Evolutionary conservation across 768 basidiomycete species (phyloP).

Genomic region (Kwoniella newhampshirensis): DNA sequence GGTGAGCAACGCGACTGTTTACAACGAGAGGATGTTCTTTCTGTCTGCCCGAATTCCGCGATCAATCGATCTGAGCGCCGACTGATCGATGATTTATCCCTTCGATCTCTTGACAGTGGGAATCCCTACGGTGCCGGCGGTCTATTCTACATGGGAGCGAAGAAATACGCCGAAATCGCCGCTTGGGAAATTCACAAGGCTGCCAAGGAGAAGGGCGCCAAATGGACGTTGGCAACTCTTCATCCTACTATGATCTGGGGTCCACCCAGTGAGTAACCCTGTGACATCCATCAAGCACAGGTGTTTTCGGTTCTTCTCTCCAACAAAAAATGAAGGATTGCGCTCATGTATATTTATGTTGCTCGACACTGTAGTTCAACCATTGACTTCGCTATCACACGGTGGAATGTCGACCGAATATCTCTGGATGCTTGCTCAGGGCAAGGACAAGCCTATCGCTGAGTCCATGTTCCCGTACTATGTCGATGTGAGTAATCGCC

Average conservation of each 20-base stretch:
- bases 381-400: slow-evolving; percentile 13
- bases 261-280: slow-evolving; percentile 18
- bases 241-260: slow-evolving; percentile 31
- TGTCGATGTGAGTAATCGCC: slow-evolving; percentile 21
- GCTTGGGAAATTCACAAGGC: slow-evolving; percentile 38
- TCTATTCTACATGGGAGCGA: slow-evolving; percentile 31
- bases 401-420: slow-evolving; percentile 31
- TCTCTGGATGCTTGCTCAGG: slow-evolving; percentile 15
- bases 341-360: too few relatives aligned
- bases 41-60: too few relatives aligned
- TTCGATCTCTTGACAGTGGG: too few relatives aligned
- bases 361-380: slow-evolving; percentile 19
- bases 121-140: slow-evolving; percentile 1
- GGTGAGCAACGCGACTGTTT: too few relatives aligned
- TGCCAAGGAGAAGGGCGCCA: slow-evolving; percentile 8
- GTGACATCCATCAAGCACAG: too few relatives aligned
- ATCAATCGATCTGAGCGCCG: too few relatives aligned
- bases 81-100: too few relatives aligned
- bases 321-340: too few relatives aligned
- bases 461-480: slow-evolving; percentile 20
- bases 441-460: slow-evolving; percentile 14
- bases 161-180: slow-evolving; percentile 42
- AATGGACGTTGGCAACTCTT: slow-evolving; percentile 32
- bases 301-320: neutral
- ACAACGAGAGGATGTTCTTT: too few relatives aligned